Conservation (phyloP, 1,284 basidiomycete species). For the Coriolopsis trogii region DNA sequence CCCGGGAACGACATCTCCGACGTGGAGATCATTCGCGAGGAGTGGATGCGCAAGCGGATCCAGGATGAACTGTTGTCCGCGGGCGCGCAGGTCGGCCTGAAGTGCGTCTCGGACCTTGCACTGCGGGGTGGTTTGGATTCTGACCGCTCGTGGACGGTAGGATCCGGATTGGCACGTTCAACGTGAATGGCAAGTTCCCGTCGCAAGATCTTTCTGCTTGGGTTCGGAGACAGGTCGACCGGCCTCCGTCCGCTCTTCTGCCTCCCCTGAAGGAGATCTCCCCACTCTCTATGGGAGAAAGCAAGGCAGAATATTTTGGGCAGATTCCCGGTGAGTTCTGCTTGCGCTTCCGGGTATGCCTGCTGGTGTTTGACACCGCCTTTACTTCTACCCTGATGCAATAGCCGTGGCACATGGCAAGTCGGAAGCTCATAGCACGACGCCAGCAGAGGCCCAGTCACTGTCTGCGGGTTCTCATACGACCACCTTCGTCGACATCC, state of each 20-base stretch:
- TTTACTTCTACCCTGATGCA: not conserved
- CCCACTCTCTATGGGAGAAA: constrained; percentile 34
- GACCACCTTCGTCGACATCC: not conserved
- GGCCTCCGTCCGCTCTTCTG: constrained; percentile 28
- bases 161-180: constrained; percentile 75
- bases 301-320: constrained; percentile 6
- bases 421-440: not conserved
- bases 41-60: constrained; percentile 51
- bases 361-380: not conserved
- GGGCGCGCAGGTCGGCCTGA: constrained; percentile 20
- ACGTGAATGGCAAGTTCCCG: constrained; percentile 75
- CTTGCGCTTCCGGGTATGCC: not conserved
- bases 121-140: no score
- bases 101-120: no score
- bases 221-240: constrained; percentile 36
- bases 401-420: not conserved
- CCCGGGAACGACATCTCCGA: constrained; percentile 63
- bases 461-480: constrained; percentile 3
- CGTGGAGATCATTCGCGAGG: constrained; percentile 56
- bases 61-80: constrained; percentile 16
- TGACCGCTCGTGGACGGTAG: constrained; percentile 36
- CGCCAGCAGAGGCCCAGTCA: constrained; percentile 6
- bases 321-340: constrained; percentile 8
- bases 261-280: constrained; percentile 44
- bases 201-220: constrained; percentile 65